Percentiles rank a stretch among this genome's conserved stretches.
phyloP scores from a whole-genome alignment of 768 basidiomycete species.

The Hypholoma fasciculare region DNA sequence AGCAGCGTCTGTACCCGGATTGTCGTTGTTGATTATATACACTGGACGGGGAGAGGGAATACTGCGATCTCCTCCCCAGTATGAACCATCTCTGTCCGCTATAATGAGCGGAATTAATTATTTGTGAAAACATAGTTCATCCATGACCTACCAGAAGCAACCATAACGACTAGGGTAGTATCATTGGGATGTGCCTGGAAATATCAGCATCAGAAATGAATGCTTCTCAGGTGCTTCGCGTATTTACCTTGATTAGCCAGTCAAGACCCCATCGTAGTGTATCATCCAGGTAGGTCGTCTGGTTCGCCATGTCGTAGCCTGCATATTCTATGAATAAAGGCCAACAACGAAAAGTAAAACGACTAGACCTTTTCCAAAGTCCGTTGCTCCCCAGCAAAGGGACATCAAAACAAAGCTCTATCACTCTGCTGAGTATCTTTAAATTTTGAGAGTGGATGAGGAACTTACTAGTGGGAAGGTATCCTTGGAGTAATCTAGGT shows the following conservation, averaged over 20 bases:
- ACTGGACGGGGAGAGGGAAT: slow-evolving; percentile 77
- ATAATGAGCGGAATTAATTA: slow-evolving; percentile 1
- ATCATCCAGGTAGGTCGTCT: slow-evolving; percentile 89
- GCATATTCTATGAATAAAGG: slow-evolving; percentile 1
- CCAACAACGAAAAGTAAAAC: background rate
- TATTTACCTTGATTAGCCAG: slow-evolving; percentile 83
- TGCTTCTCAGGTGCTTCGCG: background rate
- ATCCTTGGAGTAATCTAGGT: slow-evolving; percentile 81
- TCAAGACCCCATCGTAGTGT: slow-evolving; percentile 90
- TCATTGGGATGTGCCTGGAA: slow-evolving; percentile 76
- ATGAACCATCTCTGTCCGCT: slow-evolving; percentile 69
- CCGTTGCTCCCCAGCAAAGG: slow-evolving; percentile 87
- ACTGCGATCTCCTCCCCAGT: slow-evolving; percentile 86
- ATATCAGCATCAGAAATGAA: background rate
- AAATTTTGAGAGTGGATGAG: background rate
- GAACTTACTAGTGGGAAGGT: slow-evolving; percentile 75
- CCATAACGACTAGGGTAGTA: slow-evolving; percentile 74
- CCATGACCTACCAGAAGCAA: slow-evolving; percentile 56
- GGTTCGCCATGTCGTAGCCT: slow-evolving; percentile 85
- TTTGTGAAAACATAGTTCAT: background rate
- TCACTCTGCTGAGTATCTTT: background rate
- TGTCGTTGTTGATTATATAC: slow-evolving; percentile 75
- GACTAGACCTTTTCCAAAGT: slow-evolving; percentile 70
- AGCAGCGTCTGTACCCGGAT: slow-evolving; percentile 89
- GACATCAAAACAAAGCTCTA: slow-evolving; percentile 85